A percentile compares a stretch with the other conserved stretches of the same genome.
Evolutionary conservation across 176 grass and related monocot species (phyloP).

Genomic region (Oryza nivara): DNA sequence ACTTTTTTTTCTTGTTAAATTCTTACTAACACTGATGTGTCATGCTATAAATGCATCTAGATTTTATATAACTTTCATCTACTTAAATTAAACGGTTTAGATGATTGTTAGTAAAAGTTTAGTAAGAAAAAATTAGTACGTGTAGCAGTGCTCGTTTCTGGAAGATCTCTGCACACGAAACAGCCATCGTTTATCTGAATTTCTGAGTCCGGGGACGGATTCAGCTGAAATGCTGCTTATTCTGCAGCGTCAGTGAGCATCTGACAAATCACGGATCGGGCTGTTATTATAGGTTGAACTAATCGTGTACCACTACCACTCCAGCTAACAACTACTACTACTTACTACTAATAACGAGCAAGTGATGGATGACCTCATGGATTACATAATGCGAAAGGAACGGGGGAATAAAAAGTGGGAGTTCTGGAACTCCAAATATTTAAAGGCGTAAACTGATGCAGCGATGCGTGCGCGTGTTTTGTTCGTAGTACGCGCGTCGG

Average conservation of each 20-base stretch:
- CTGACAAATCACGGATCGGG: background rate
- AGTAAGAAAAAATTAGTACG: no score
- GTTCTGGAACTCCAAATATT: constrained; percentile 21
- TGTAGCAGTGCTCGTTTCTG: background rate
- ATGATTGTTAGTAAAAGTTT: no score
- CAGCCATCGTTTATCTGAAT: background rate
- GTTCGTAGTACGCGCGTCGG: background rate
- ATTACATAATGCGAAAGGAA: constrained; percentile 18
- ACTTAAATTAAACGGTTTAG: no score
- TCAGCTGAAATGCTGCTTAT: background rate
- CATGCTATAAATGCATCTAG: no score
- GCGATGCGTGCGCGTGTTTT: background rate
- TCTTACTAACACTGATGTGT: no score
- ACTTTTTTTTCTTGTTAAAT: no score
- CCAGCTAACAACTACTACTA: background rate
- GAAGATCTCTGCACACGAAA: background rate
- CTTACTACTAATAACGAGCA: no score
- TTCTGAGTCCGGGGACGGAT: background rate
- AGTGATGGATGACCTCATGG: constrained; percentile 30
- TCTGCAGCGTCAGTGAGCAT: background rate
- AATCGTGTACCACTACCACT: background rate
- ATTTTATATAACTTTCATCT: no score
- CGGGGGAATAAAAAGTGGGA: background rate
- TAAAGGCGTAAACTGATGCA: background rate
- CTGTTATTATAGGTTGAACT: background rate